Percentiles rank a stretch among this genome's conserved stretches.
phyloP scores from a whole-genome alignment of 805 yeast species.

The Schwanniomyces occidentalis region DNA sequence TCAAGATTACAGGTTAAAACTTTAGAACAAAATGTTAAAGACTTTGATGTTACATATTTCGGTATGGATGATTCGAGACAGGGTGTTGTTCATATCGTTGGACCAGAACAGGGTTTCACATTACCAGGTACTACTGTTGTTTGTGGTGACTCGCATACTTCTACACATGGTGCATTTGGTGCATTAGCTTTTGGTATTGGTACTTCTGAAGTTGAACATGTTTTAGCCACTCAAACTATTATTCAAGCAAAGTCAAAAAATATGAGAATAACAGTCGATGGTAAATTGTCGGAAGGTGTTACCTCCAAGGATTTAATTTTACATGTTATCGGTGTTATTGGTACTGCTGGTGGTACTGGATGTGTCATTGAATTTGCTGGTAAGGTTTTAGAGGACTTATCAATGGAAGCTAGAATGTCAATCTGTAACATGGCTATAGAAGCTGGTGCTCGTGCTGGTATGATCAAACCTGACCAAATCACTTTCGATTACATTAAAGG shows the following conservation, averaged over 20 bases:
- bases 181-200: slow-evolving; percentile 98
- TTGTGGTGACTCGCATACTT: slow-evolving; percentile 98
- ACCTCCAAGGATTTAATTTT: slow-evolving; percentile 94
- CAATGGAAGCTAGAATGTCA: slow-evolving; percentile 99
- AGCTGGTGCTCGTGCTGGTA: slow-evolving; percentile 99
- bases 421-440: slow-evolving; percentile 99
- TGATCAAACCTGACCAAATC: slow-evolving; percentile 92
- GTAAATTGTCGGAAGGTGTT: slow-evolving; percentile 82
- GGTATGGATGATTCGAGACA: slow-evolving; percentile 95
- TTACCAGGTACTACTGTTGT: slow-evolving; percentile 98
- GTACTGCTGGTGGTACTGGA: slow-evolving; percentile 99
- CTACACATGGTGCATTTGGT: slow-evolving; percentile 99
- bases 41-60: slow-evolving; percentile 85
- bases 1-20: slow-evolving; percentile 91
- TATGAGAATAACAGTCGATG: slow-evolving; percentile 86
- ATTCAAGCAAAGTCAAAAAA: slow-evolving; percentile 95
- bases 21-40: slow-evolving; percentile 87
- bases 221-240: slow-evolving; percentile 93
- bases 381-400: slow-evolving; percentile 81
- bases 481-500: slow-evolving; percentile 90
- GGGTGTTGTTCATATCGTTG: slow-evolving; percentile 98
- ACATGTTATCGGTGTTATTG: slow-evolving; percentile 94
- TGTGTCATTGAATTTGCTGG: slow-evolving; percentile 96
- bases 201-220: slow-evolving; percentile 98
- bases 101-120: slow-evolving; percentile 99